Conservation (phyloP, 371 early-diverging fungal species). For the Syncephalastrum racemosum region DNA sequence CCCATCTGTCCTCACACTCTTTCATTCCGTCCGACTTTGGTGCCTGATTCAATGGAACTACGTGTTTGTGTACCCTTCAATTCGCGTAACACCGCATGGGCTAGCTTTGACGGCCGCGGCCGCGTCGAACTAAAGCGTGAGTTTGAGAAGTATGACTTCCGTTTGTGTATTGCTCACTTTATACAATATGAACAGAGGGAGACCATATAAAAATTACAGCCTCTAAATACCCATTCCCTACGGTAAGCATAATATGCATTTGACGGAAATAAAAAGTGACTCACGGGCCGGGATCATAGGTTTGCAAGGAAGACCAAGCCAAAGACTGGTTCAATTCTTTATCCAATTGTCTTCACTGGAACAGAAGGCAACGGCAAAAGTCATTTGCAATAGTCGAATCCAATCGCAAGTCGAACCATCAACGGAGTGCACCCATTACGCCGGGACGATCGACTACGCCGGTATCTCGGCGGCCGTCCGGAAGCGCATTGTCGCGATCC, state of each 20-base stretch:
- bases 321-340: constrained; percentile 85
- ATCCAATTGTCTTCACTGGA: constrained; percentile 80
- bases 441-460: constrained; percentile 9
- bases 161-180: not conserved
- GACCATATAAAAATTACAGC: constrained; percentile 86
- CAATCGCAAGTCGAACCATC: constrained; percentile 10
- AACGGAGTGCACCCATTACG: constrained; percentile 4
- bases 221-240: constrained; percentile 85
- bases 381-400: constrained; percentile 58
- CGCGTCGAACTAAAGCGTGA: constrained; percentile 81
- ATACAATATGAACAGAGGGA: constrained; percentile 53
- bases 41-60: constrained; percentile 89
- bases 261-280: constrained; percentile 23
- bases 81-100: constrained; percentile 82
- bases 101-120: constrained; percentile 89
- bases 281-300: constrained; percentile 13
- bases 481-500: not conserved
- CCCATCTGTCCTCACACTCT: constrained; percentile 97
- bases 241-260: constrained; percentile 22
- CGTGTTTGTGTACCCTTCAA: constrained; percentile 78
- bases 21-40: constrained; percentile 91
- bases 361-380: constrained; percentile 77
- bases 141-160: not conserved
- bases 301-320: constrained; percentile 69
- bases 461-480: constrained; percentile 9